A percentile compares a stretch with the other conserved stretches of the same genome.
Conservation (phyloP, 495 filamentous ascomycete genomes). For the Talaromyces trachyspermus region DNA sequence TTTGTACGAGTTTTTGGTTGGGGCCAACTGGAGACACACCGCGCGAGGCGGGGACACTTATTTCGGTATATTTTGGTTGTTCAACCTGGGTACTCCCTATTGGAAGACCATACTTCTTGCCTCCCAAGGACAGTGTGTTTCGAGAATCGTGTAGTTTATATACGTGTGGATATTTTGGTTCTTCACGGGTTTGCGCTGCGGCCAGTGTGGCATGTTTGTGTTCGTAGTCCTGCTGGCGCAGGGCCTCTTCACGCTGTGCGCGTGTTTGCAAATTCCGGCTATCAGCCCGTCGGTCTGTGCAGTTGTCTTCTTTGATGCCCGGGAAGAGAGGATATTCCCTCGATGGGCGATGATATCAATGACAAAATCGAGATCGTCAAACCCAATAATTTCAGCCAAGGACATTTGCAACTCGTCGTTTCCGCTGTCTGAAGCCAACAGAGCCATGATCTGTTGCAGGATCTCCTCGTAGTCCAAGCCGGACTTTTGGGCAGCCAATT, state of each 20-base stretch:
- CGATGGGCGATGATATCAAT: constrained; percentile 74
- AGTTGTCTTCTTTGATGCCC: constrained; percentile 26
- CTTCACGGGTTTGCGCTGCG: constrained; percentile 52
- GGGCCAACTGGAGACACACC: constrained; percentile 59
- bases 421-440: constrained; percentile 55
- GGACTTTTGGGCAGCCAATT: constrained; percentile 49
- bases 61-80: constrained; percentile 76
- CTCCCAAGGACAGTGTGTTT: constrained; percentile 68
- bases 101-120: constrained; percentile 71
- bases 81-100: constrained; percentile 54
- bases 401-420: constrained; percentile 84
- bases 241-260: constrained; percentile 66
- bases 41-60: constrained; percentile 71
- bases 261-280: constrained; percentile 57
- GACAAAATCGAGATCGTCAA: constrained; percentile 83
- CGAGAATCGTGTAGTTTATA: constrained; percentile 76
- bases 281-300: constrained; percentile 44
- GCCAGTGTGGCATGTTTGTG: constrained; percentile 72
- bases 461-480: constrained; percentile 57
- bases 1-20: constrained; percentile 66
- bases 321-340: constrained; percentile 46
- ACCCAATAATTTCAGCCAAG: constrained; percentile 86
- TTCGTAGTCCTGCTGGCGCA: constrained; percentile 65
- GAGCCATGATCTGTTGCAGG: constrained; percentile 61
- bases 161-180: constrained; percentile 79